These are phyloP conservation scores for Hypoxylon fuscum DNA, from an alignment of 495 filamentous ascomycete species.

Conservation along the genomic window DNA sequence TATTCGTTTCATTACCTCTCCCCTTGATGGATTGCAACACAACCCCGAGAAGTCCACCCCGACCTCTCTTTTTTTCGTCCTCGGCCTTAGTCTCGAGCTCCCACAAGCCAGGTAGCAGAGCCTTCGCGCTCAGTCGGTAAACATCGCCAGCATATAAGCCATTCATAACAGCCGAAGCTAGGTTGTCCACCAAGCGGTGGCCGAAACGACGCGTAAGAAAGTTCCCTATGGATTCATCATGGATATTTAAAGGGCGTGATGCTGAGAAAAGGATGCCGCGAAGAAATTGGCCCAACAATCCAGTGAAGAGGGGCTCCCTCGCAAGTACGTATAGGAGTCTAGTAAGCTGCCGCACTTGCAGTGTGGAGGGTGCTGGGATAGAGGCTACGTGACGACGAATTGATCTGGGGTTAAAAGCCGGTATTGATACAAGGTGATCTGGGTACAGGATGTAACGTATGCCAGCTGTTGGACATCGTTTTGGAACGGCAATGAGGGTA, in stretches of 20 bases:
- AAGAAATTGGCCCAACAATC: not conserved
- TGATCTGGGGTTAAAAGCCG: constrained; percentile 49
- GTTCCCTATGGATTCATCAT: constrained; percentile 75
- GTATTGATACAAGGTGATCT: constrained; percentile 78
- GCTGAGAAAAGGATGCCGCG: not conserved
- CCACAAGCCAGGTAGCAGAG: constrained; percentile 19
- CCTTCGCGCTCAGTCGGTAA: constrained; percentile 72
- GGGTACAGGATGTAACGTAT: constrained; percentile 89
- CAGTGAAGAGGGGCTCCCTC: constrained; percentile 12
- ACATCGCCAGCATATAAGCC: constrained; percentile 91
- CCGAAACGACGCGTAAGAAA: constrained; percentile 71
- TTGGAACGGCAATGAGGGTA: constrained; percentile 62
- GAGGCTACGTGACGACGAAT: constrained; percentile 8
- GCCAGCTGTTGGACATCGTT: constrained; percentile 51
- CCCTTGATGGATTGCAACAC: not conserved
- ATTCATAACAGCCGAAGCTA: constrained; percentile 77
- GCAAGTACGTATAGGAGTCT: constrained; percentile 1
- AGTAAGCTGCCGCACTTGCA: not conserved
- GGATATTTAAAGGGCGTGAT: not conserved
- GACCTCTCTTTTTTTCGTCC: not conserved
- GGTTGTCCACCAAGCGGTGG: constrained; percentile 68
- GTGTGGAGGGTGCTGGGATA: constrained; percentile 8
- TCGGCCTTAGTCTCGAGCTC: constrained; percentile 5
- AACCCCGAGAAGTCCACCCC: not conserved
- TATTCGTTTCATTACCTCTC: not conserved